Base-by-base conservation (phyloP, 768 basidiomycete genomes). In the Russula lepida region DNA sequence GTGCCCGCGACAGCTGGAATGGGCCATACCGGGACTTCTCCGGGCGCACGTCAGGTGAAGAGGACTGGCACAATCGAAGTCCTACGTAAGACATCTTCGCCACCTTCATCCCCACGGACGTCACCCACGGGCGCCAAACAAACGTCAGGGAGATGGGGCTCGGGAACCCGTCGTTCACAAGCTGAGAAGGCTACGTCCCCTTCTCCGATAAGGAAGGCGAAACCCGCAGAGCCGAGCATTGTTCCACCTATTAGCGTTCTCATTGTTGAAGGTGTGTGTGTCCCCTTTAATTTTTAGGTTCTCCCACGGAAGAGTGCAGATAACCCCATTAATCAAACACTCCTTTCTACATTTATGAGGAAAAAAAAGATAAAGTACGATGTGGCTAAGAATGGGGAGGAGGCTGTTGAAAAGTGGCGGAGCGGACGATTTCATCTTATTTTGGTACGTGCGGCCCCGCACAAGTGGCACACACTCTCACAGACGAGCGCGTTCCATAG, bases 271-370 rank as follows among this genome's bases (percentile, higher is more conserved):
- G 95, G 95, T 92, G 65, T 63, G 65, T 63, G 86, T 77, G 19
- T 8, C 23, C 12, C 50, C 12, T 13, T 19, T 17, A 17, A 47
- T 12, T 39, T 53, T n/a, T 17, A 19, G 21, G 7, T 11, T 32
- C 19, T 15, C 11, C 21, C 9, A 15, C 48, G 54, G 43, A 59
- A 25, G 21, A 28, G 19, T 27, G 13, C 62, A 98, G 97, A 99
- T 75, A 99, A 99, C 71, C 90, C 93, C 6, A 98, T 99, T 76
- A 98, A 99, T 70, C 95, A 95, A 70, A 95, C 90, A 28, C 97
- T 98, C 71, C 76, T 98, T 56, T 90, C 90, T n/a, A 95, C 92
- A 37, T 98, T 97, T 70, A 91, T 98, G 91, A 86, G 84, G 69
- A 90, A 88, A 76, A 97, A 94, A 77, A 89, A 87, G 73, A 95